Conservation (phyloP, 345 rosid species). For the Adansonia digitata region DNA sequence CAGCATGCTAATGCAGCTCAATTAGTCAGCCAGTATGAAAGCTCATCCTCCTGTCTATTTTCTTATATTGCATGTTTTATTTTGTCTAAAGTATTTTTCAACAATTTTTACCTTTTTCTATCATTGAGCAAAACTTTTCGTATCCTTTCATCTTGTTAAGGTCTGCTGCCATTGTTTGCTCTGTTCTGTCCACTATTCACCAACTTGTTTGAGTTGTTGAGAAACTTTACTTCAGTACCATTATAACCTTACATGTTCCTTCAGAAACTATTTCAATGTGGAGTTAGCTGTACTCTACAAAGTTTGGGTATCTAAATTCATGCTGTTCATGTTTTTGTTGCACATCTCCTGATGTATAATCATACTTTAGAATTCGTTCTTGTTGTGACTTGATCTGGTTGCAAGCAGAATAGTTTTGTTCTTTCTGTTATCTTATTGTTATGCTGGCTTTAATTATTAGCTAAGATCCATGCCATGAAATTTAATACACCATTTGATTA, state of each 20-base stretch:
- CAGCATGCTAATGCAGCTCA: conserved; percentile 89
- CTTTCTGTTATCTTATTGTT: neutral
- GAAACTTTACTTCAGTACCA: neutral
- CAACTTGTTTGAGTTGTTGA: conserved; percentile 6
- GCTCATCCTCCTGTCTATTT: conserved; percentile 13
- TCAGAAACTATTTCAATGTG: neutral
- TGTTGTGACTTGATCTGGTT: conserved; percentile 7
- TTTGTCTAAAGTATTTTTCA: neutral
- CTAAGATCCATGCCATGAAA: neutral
- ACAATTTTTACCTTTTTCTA: neutral
- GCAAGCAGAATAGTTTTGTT: neutral
- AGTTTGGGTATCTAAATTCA: neutral
- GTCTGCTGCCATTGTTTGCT: neutral
- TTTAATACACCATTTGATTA: conserved; percentile 6
- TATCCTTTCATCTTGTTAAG: neutral
- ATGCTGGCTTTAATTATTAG: neutral
- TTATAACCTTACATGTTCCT: neutral
- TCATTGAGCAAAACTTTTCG: neutral
- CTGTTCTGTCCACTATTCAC: neutral
- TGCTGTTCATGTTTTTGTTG: neutral
- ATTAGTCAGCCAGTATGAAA: conserved; percentile 79
- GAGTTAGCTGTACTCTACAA: neutral
- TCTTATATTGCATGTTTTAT: neutral
- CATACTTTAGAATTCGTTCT: neutral
- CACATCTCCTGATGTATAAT: neutral